Conservation (phyloP, 1,284 basidiomycete genomes). For the Prillingera fragicola region DNA sequence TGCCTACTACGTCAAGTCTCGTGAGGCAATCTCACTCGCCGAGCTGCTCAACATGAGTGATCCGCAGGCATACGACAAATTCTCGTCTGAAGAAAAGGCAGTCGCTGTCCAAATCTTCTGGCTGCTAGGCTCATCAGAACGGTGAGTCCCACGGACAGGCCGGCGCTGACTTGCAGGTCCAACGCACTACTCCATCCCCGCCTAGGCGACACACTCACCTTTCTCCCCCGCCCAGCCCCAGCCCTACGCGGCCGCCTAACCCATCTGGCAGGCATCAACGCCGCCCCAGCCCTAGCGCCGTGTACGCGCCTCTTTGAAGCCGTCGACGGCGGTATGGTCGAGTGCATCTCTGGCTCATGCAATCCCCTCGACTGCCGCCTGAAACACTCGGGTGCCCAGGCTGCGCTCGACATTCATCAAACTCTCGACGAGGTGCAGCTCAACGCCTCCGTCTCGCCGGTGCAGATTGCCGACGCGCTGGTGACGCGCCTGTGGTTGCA, state of each 20-base stretch:
- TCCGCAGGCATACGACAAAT: background rate
- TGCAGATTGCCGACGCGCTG: background rate
- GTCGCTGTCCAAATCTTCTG: conserved; percentile 3
- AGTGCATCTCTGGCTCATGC: background rate
- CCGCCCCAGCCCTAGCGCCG: background rate
- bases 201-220: background rate
- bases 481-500: conserved; percentile 3
- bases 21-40: background rate
- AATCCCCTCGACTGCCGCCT: background rate
- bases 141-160: background rate
- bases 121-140: background rate
- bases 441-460: background rate
- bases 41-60: conserved; percentile 1
- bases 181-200: background rate
- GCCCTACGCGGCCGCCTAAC: background rate
- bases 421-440: background rate
- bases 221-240: background rate
- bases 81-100: background rate
- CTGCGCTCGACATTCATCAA: background rate
- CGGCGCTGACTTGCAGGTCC: background rate
- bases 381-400: background rate
- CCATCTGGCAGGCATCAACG: background rate
- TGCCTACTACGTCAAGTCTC: background rate
- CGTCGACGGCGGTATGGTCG: background rate
- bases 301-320: conserved; percentile 1